Evolutionary conservation across 805 yeast genomes (phyloP).

Genomic region (Saturnispora gosingensis): DNA sequence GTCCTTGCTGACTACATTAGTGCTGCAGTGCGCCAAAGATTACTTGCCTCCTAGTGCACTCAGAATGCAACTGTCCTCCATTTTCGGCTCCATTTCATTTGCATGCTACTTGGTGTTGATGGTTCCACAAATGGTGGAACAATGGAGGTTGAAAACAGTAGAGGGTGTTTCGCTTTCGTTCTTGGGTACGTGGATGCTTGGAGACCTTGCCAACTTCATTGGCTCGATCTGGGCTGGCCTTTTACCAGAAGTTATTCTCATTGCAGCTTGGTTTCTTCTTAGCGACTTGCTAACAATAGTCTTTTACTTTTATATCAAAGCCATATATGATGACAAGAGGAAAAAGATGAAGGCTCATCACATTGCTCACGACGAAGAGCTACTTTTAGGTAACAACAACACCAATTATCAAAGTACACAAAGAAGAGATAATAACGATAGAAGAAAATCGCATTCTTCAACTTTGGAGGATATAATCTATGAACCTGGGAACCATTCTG

Average conservation of each 20-base stretch:
- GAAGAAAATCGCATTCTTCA: slow-evolving; percentile 30
- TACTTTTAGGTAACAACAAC: slow-evolving; percentile 23
- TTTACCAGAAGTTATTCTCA: slow-evolving; percentile 57
- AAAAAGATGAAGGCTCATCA: slow-evolving; percentile 8
- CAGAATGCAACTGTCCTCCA: slow-evolving; percentile 36
- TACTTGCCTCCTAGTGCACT: background rate
- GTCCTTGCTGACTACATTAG: background rate
- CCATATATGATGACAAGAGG: slow-evolving; percentile 32
- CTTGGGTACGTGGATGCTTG: slow-evolving; percentile 59
- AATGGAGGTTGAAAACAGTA: slow-evolving; percentile 66
- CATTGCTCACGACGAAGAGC: slow-evolving; percentile 20
- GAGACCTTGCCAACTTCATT: slow-evolving; percentile 57
- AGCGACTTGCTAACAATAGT: slow-evolving; percentile 58
- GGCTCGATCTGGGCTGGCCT: slow-evolving; percentile 67
- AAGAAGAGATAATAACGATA: slow-evolving; percentile 3
- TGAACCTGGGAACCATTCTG: slow-evolving; percentile 38
- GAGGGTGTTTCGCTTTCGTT: slow-evolving; percentile 70
- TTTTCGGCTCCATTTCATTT: slow-evolving; percentile 61
- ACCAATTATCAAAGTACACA: background rate
- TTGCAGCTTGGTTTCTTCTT: slow-evolving; percentile 70
- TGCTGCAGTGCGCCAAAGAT: background rate
- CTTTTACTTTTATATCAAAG: slow-evolving; percentile 53
- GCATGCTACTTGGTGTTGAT: slow-evolving; percentile 76
- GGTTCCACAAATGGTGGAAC: slow-evolving; percentile 71
- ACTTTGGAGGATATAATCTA: slow-evolving; percentile 43